Percentiles rank a stretch among this genome's conserved stretches.
Conservation (phyloP, 1,284 basidiomycete genomes). For the Pseudozyma pruni region DNA sequence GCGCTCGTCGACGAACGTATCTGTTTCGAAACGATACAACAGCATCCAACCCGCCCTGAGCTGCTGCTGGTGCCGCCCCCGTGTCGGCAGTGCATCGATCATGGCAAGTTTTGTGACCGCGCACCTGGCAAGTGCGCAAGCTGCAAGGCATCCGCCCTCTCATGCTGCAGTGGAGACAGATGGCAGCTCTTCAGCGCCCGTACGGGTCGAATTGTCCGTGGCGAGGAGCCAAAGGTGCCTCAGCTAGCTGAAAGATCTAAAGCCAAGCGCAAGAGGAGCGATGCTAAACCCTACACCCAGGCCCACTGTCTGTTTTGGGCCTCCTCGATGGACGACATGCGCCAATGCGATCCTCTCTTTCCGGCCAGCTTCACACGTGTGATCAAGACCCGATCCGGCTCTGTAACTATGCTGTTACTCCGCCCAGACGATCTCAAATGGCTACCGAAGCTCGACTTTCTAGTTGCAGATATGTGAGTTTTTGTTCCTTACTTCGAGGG, state of each 20-base stretch:
- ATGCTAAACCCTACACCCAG: not conserved
- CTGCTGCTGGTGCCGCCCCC: slow-evolving; percentile 16
- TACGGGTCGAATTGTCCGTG: not conserved
- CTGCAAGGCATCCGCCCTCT: not conserved
- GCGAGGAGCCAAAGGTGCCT: not conserved
- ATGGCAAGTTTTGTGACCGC: slow-evolving; percentile 5
- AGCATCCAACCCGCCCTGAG: slow-evolving; percentile 4
- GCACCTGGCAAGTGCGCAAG: slow-evolving; percentile 2
- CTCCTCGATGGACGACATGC: slow-evolving; percentile 23
- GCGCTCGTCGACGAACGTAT: not conserved
- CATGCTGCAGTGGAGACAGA: not conserved
- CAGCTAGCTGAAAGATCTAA: not conserved
- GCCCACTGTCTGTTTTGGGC: slow-evolving; percentile 18
- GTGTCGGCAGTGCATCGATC: not conserved
- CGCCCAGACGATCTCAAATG: not conserved
- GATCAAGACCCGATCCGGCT: slow-evolving; percentile 4
- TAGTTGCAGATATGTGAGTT: slow-evolving; percentile 19
- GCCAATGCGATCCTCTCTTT: slow-evolving; percentile 22
- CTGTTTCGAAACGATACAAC: slow-evolving; percentile 1
- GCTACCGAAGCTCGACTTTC: not conserved
- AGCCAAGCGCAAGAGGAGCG: not conserved
- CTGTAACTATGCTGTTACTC: slow-evolving; percentile 13
- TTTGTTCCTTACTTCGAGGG: not conserved
- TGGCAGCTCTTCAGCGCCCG: slow-evolving; percentile 4
- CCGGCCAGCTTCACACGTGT: not conserved